These are phyloP conservation scores for Nigrospora oryzae DNA, from an alignment of 2,329 filamentous ascomycete genomes.

Conservation along the genomic window DNA sequence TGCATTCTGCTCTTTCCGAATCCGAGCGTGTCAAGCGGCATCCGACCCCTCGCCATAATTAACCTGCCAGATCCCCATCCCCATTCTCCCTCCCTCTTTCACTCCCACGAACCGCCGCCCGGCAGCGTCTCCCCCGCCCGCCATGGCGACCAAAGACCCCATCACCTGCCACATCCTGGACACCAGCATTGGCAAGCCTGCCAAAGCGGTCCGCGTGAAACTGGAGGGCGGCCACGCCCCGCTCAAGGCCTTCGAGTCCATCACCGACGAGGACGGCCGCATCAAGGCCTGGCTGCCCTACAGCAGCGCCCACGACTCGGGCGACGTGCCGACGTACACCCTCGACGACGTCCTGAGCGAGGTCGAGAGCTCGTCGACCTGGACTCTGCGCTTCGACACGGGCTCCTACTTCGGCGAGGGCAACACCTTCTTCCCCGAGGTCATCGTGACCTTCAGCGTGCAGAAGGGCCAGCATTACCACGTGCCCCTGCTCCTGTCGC, in stretches of 20 bases:
- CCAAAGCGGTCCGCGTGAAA: conserved; percentile 55
- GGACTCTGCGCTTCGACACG: conserved; percentile 67
- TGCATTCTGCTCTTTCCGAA: no score
- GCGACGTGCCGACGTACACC: conserved; percentile 50
- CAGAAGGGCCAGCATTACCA: conserved; percentile 61
- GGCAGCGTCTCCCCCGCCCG: background rate
- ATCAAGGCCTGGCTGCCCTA: conserved; percentile 60
- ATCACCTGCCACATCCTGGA: conserved; percentile 87
- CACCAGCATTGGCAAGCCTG: conserved; percentile 66
- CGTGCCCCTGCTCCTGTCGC: conserved; percentile 68
- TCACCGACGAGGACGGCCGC: conserved; percentile 69
- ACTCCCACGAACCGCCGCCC: no score
- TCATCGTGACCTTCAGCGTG: conserved; percentile 44
- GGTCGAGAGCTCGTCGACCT: conserved; percentile 39
- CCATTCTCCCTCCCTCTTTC: no score
- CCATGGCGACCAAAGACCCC: conserved; percentile 41
- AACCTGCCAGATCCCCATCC: no score
- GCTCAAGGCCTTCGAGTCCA: conserved; percentile 50
- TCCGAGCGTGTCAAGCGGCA: no score
- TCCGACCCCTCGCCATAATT: no score
- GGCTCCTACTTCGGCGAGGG: conserved; percentile 61
- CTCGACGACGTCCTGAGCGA: conserved; percentile 46
- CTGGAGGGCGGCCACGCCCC: conserved; percentile 37
- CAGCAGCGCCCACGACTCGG: conserved; percentile 37
- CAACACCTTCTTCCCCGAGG: conserved; percentile 54